These are phyloP conservation scores for Cryptococcus sp. DNA, from an alignment of 1,284 basidiomycete species.

Conservation along the genomic window DNA sequence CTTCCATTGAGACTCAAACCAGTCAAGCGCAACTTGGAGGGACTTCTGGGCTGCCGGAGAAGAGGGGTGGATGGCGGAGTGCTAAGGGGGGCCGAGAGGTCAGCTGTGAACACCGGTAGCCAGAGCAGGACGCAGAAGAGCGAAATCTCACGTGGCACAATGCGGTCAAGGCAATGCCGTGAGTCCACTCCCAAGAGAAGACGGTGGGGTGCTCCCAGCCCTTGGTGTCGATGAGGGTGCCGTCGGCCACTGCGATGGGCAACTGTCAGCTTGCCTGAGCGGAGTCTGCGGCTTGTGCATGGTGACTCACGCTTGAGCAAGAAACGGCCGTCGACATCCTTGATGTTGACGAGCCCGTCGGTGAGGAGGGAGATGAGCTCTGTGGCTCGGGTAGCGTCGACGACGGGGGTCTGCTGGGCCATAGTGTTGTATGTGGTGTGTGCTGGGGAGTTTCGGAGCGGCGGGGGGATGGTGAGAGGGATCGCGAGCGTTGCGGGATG, in stretches of 20 bases:
- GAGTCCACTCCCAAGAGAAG: slow-evolving; percentile 62
- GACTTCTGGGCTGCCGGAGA: slow-evolving; percentile 51
- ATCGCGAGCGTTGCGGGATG: neutral
- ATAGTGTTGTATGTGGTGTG: too few species aligned
- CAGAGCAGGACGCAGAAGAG: neutral
- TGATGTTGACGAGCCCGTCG: slow-evolving; percentile 60
- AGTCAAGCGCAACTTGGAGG: slow-evolving; percentile 56
- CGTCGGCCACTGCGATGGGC: slow-evolving; percentile 53
- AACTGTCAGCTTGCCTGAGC: neutral
- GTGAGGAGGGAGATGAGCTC: slow-evolving; percentile 55
- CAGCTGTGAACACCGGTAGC: neutral
- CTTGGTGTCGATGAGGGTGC: slow-evolving; percentile 63
- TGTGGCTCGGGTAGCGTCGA: slow-evolving; percentile 24
- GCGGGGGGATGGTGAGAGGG: neutral
- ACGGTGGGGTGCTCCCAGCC: slow-evolving; percentile 54
- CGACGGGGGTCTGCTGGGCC: neutral
- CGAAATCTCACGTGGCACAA: slow-evolving; percentile 20
- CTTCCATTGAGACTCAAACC: slow-evolving; percentile 59
- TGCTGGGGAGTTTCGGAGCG: too few species aligned
- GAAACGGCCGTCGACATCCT: slow-evolving; percentile 60
- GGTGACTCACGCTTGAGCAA: slow-evolving; percentile 50
- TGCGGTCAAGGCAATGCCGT: slow-evolving; percentile 49
- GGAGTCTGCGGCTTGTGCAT: too few species aligned
- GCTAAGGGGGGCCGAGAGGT: slow-evolving; percentile 22
- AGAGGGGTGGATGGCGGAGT: slow-evolving; percentile 42